Conservation (phyloP, 1,284 basidiomycete genomes). For the Heterobasidion annosum region DNA sequence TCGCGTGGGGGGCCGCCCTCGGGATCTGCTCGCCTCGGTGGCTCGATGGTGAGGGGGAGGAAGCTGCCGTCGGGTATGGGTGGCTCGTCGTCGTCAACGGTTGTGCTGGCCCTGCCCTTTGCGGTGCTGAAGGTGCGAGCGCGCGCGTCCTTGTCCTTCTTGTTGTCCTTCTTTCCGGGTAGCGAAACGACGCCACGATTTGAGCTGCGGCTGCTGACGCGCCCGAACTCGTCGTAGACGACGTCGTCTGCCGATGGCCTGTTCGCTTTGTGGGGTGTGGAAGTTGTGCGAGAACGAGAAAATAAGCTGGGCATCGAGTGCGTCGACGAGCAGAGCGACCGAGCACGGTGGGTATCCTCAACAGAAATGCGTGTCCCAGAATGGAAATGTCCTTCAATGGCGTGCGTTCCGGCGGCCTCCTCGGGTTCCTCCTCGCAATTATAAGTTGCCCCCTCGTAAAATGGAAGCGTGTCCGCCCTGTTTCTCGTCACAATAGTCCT, state of each 20-base stretch:
- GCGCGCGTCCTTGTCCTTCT: constrained; percentile 26
- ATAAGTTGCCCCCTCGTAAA: too few relatives aligned
- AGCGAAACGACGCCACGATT: constrained; percentile 19
- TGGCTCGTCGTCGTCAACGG: constrained; percentile 22
- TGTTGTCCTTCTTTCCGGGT: constrained; percentile 28
- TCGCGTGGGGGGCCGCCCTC: constrained; percentile 17
- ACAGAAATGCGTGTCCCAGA: not conserved
- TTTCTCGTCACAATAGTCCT: too few relatives aligned
- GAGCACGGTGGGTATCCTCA: not conserved
- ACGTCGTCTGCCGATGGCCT: constrained; percentile 9
- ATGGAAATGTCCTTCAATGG: not conserved
- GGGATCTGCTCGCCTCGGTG: constrained; percentile 22
- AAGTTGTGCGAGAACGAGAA: constrained; percentile 44
- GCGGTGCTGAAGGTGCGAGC: constrained; percentile 29
- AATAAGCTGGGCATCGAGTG: constrained; percentile 48
- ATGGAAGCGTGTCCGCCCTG: too few relatives aligned
- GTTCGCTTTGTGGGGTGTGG: constrained; percentile 32
- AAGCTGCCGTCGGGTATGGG: constrained; percentile 56
- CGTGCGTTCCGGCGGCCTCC: not conserved
- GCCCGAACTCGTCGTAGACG: constrained; percentile 57
- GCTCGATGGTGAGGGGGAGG: constrained; percentile 48
- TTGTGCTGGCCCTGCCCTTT: constrained; percentile 8
- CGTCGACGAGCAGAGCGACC: not conserved
- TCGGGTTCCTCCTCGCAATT: not conserved
- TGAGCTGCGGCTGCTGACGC: constrained; percentile 38